A percentile compares a stretch with the other conserved stretches of the same genome.
phyloP scores from a whole-genome alignment of 129 eudicot species.

The Sambucus nigra region DNA sequence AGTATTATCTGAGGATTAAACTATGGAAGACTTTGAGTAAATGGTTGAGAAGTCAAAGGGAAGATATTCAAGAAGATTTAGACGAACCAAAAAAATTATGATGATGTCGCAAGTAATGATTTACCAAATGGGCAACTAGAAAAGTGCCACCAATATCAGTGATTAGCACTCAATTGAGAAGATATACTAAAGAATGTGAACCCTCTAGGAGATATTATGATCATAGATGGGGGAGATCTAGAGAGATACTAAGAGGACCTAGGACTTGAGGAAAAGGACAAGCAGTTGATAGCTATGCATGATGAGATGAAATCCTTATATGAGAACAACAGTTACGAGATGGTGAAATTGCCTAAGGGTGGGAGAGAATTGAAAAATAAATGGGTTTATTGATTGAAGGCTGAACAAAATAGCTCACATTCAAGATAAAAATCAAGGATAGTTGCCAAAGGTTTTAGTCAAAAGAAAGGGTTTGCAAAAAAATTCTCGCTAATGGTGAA shows the following conservation, averaged over 20 bases:
- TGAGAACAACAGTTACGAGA: not conserved
- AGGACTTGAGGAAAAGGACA: not conserved
- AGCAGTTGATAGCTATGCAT: not conserved
- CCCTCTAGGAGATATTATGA: too few species aligned
- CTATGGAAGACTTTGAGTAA: too few species aligned
- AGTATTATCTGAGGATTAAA: too few species aligned
- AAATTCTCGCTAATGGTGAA: not conserved
- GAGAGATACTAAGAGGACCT: not conserved
- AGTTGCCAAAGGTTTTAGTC: not conserved
- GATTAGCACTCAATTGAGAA: too few species aligned
- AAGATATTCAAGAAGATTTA: too few species aligned
- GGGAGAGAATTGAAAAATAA: not conserved
- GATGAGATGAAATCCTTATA: not conserved
- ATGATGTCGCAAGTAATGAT: too few species aligned
- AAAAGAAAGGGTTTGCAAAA: not conserved
- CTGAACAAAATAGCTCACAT: constrained; percentile 2
- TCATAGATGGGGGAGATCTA: not conserved
- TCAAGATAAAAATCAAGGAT: not conserved
- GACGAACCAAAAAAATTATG: too few species aligned
- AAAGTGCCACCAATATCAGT: too few species aligned
- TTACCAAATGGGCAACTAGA: too few species aligned
- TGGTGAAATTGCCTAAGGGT: not conserved
- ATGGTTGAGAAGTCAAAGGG: too few species aligned
- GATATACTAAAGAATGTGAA: too few species aligned
- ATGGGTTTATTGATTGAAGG: not conserved